phyloP scores from a whole-genome alignment of 768 basidiomycete genomes.

The Boletus edulis region DNA sequence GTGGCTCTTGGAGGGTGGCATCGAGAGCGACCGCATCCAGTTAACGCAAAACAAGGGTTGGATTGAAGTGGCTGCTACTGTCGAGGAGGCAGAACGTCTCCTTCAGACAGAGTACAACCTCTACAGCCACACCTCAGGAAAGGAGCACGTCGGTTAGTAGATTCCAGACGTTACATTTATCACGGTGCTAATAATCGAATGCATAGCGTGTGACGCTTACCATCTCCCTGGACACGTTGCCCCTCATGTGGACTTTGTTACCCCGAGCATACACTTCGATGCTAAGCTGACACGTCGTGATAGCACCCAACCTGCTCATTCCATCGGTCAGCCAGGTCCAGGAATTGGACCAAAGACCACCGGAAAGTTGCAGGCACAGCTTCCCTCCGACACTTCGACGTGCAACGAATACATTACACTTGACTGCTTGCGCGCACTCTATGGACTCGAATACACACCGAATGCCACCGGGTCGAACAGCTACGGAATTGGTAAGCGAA shows the following conservation, averaged over 20 bases:
- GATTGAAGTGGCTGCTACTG: constrained; percentile 27
- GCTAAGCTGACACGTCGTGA: constrained; percentile 15
- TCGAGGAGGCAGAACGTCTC: constrained; percentile 32
- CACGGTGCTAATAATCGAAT: background rate
- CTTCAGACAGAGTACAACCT: constrained; percentile 34
- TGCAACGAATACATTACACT: constrained; percentile 32
- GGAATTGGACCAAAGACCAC: constrained; percentile 15
- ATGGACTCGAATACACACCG: constrained; percentile 24
- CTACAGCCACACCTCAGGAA: constrained; percentile 23
- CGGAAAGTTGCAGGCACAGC: constrained; percentile 1
- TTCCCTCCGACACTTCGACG: constrained; percentile 8
- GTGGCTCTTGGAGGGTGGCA: constrained; percentile 26
- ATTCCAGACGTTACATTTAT: background rate
- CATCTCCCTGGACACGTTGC: constrained; percentile 31
- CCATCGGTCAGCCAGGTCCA: constrained; percentile 18
- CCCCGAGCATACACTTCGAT: constrained; percentile 36
- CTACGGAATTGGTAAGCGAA: constrained; percentile 30
- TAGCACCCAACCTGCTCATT: background rate
- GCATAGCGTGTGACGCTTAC: constrained; percentile 29
- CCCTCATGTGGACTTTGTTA: constrained; percentile 35
- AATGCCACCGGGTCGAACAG: constrained; percentile 25
- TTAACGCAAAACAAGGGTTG: constrained; percentile 20
- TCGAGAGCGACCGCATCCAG: constrained; percentile 19
- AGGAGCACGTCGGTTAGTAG: constrained; percentile 25
- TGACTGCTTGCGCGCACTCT: constrained; percentile 28